phyloP scores from a whole-genome alignment of 192 early-diverging fungal species.

The Geranomyces variabilis region DNA sequence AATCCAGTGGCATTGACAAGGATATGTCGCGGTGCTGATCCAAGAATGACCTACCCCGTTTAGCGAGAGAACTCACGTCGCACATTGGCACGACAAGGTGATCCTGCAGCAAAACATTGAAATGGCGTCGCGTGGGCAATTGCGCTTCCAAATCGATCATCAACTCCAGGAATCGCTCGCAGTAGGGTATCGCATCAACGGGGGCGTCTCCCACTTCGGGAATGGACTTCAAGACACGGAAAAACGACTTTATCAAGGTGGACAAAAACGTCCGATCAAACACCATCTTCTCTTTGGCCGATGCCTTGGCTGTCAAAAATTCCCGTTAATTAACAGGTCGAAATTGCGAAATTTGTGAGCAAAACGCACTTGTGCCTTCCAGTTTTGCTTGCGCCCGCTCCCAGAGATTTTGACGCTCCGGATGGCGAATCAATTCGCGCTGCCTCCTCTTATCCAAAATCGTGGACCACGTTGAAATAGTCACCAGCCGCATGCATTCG shows the following conservation, averaged over 20 bases:
- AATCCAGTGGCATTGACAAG: slow-evolving; percentile 17
- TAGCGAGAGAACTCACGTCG: slow-evolving; percentile 33
- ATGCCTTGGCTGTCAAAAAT: slow-evolving; percentile 35
- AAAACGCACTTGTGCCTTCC: background rate
- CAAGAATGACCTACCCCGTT: slow-evolving; percentile 32
- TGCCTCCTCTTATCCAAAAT: slow-evolving; percentile 61
- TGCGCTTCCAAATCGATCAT: slow-evolving; percentile 87
- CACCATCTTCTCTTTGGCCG: slow-evolving; percentile 54
- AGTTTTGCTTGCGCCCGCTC: slow-evolving; percentile 49
- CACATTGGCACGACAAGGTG: slow-evolving; percentile 63
- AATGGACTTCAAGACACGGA: slow-evolving; percentile 60
- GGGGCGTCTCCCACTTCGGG: slow-evolving; percentile 40
- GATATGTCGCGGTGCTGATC: slow-evolving; percentile 13
- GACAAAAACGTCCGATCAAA: slow-evolving; percentile 72
- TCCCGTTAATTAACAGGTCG: too few species aligned
- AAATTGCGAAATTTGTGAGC: background rate
- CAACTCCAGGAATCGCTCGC: slow-evolving; percentile 79
- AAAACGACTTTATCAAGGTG: slow-evolving; percentile 66
- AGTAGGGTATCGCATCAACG: slow-evolving; percentile 59
- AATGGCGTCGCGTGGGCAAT: slow-evolving; percentile 87
- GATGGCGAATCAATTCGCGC: slow-evolving; percentile 56
- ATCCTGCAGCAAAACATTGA: slow-evolving; percentile 80
- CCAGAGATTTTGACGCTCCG: slow-evolving; percentile 60
- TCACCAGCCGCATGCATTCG: slow-evolving; percentile 77
- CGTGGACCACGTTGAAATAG: slow-evolving; percentile 75